Evolutionary conservation across 2,329 filamentous ascomycete genomes (phyloP), one percentile per base, ranked within the genome.

Genomic region (Trichoderma hamatum): DNA sequence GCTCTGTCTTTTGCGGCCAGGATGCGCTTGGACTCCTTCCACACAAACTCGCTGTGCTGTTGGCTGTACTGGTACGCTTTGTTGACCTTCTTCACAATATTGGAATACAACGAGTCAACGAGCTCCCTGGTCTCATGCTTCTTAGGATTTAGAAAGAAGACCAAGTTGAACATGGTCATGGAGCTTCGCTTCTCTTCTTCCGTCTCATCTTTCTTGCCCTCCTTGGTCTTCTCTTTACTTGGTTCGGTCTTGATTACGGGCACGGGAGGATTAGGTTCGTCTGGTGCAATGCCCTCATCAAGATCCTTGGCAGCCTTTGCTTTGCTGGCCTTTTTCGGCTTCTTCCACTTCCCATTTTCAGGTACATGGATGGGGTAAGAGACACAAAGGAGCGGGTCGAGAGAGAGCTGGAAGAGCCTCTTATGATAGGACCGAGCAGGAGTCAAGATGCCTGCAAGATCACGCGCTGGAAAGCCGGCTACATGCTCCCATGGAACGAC

Each of bases 161-260:
- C 94, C 13, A 97, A 87, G 78, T 97, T 97, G 81, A 99, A 99
- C 95, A 98, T 98, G 71, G 90, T 94, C 92, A 98, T 94, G 58
- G 88, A 88, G 72, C 86, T 88, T 73, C 84, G 84, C 77, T 92
- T 90, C 75, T 88, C 84, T 71, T 90, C 84, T 51, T 84, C 79
- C 69, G 87, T 83, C 36, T 82, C 79, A 68, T 87, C 79, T 68
- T 86, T 85, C 79, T 75, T 80, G 59, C 72, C 76, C 4, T 73
- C 75, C n/a, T 77, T 79, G 13, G 76, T 74, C 63, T 75, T 77
- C 60, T 70, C 36, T 16, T 59, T 51, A 24, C 51, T 34, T 32
- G 43, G 36, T 5, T 66, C 63, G n/a, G 67, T 28, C n/a, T 64
- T 62, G 28, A n/a, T 54, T 32, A 39, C 52, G 4, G 51, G 49